Evolutionary conservation across 139 green algal species (phyloP), one percentile per base, ranked within the genome.

Genomic region (Chlamydomonas asymmetrica): DNA sequence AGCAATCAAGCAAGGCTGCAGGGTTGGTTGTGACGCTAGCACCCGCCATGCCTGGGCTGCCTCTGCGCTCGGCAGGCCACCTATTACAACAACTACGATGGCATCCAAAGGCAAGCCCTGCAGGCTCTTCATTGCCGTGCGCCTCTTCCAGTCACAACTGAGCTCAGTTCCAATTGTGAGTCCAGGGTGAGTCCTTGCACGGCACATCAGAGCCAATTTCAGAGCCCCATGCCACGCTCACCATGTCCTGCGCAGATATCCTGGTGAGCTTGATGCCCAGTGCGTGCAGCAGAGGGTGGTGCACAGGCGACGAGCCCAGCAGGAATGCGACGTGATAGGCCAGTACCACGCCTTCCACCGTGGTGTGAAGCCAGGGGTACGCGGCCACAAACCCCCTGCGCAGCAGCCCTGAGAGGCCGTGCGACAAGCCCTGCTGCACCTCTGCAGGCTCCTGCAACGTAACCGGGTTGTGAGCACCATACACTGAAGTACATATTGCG

Each of bases 321-420:
- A 97, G 72, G 71, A 94, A 96, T 0, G 75, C 34, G 69, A 94
- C 52, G 78, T 97, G 92, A 74, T 93, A 95, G 10, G 69, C 76
- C 48, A 97, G 89, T 9, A 67, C 66, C 1, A 71, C 41, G 9
- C 73, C 61, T 73, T 97, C 88, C 40, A 88, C 54, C 3, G 45
- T 75, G 6, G 87, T 81, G 31, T 85, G 80, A 4, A 86, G 10
- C 62, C 67, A 88, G 34, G 92, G 91, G 72, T 92, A 95, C 7
- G 54, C 39, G 0, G 52, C 41, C 50, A 91, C 20, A 34, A 90
- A 80, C 2, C 45, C 62, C 27, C 76, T 61, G 9, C 25, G 54
- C n/a, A 54, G 52, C 9, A 13, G 31, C n/a, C 41, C 39, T 27
- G 5, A 7, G 31, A 54, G 37, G 1, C 6, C 10, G 22, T 63